Evolutionary conservation across 768 basidiomycete genomes (phyloP).

Genomic region (Mycena leptocephala): DNA sequence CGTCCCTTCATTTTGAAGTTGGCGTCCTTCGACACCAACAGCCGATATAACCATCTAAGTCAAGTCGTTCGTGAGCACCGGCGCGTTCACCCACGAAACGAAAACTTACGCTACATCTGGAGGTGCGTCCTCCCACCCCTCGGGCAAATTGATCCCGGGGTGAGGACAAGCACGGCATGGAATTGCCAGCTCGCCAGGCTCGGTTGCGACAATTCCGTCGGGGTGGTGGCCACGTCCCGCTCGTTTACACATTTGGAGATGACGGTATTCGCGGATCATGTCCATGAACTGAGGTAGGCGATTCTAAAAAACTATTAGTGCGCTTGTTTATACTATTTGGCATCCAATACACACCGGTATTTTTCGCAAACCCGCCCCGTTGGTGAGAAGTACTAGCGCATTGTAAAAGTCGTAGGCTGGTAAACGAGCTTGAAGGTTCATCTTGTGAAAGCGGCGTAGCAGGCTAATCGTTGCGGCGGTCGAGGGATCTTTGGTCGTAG

Average conservation of each 20-base stretch:
- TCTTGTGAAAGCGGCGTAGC: slow-evolving; percentile 37
- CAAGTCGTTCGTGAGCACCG: not conserved
- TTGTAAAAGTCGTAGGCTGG: slow-evolving; percentile 41
- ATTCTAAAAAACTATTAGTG: not conserved
- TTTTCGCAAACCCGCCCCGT: not conserved
- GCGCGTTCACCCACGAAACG: too few species aligned
- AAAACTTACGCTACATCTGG: slow-evolving; percentile 16
- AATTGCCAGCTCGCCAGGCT: slow-evolving; percentile 14
- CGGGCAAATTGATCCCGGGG: slow-evolving; percentile 29
- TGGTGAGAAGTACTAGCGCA: slow-evolving; percentile 12
- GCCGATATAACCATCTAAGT: slow-evolving; percentile 18
- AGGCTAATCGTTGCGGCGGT: slow-evolving; percentile 38
- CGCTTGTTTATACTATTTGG: too few species aligned
- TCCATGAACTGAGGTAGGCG: slow-evolving; percentile 14
- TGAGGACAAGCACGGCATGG: slow-evolving; percentile 32
- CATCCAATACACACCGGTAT: not conserved
- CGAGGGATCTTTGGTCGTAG: slow-evolving; percentile 36
- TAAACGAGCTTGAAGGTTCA: slow-evolving; percentile 36
- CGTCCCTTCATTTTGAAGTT: slow-evolving; percentile 37
- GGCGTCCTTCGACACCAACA: slow-evolving; percentile 29
- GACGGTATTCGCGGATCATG: slow-evolving; percentile 27
- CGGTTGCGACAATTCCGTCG: not conserved
- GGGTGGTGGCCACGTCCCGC: slow-evolving; percentile 24
- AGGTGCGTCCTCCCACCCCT: slow-evolving; percentile 3
- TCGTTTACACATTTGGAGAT: slow-evolving; percentile 27